Base-by-base conservation (phyloP, 2,329 filamentous ascomycete species). In the Hirsutella minnesotensis region DNA sequence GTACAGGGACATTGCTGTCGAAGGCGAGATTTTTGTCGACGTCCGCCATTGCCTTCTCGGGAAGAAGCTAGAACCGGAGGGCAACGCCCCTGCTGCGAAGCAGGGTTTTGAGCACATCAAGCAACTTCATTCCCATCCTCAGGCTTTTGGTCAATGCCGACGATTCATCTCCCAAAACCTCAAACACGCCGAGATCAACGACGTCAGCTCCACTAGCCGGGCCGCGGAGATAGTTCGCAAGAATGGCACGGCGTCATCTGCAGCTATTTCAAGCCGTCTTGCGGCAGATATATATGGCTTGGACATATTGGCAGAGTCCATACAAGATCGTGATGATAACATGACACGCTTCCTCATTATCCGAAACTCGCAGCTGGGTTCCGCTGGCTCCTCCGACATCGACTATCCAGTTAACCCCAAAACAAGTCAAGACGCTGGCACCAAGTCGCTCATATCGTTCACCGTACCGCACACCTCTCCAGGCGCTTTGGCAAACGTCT, bases 91-190 rank as follows among this genome's bases (percentile, higher is more conserved):
- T 45, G 42, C 51, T 57, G 39, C 21, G 45, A 44, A 29, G 41
- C 51, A 58, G 41, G 64, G 67, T 48, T 62, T 89, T 47, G 62
- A 66, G 43, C 71, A 82, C 52, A 73, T 96, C 54, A 75, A 72
- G 52, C 81, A 82, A 55, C 64, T 98, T 34, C 94, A 95, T 67
- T 92, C 86, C 20, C 92, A 98, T 63, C 89, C 90, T 9, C 92
- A 98, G 64, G 92, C 88, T 22, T 95, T 92, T 70, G 88, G 88
- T 21, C 92, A 98, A 65, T 95, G 89, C 63, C 79, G 80, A 37
- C 62, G 58, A 9, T 95, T 95, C 62, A 73, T 95, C 21, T 69
- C 72, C 9, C 67, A 70, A 22, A 69, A 85, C 53, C 75, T 95
- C 47, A 80, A 79, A 51, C 77, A 77, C 37, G 71, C 82, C n/a